Evolutionary conservation across 2,329 filamentous ascomycete genomes (phyloP).

Genomic region (Neonectria coccinea): DNA sequence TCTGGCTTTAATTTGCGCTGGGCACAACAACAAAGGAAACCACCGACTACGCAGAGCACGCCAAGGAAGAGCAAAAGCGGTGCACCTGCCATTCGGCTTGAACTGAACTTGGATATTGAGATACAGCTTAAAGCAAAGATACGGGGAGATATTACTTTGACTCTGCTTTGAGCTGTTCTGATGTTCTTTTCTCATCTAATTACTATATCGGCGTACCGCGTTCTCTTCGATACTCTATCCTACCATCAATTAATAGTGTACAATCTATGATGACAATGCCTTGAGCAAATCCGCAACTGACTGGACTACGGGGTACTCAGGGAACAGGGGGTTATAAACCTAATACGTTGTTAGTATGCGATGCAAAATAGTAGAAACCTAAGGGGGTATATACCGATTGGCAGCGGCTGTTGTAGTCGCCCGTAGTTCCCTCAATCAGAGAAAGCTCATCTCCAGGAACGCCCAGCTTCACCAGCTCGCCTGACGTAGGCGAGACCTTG

Average conservation of each 20-base stretch:
- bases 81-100: background rate
- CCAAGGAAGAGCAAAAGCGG: background rate
- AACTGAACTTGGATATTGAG: background rate
- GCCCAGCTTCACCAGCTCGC: slow-evolving; percentile 37
- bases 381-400: slow-evolving; percentile 32
- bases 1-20: background rate
- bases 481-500: slow-evolving; percentile 38
- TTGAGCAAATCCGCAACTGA: slow-evolving; percentile 14
- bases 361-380: background rate
- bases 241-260: background rate
- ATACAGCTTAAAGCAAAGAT: background rate
- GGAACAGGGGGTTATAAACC: slow-evolving; percentile 26
- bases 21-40: background rate
- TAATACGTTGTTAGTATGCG: slow-evolving; percentile 6
- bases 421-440: slow-evolving; percentile 11
- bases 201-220: background rate
- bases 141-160: background rate
- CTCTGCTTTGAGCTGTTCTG: background rate
- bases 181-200: background rate
- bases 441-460: slow-evolving; percentile 40
- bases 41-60: background rate
- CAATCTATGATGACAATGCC: background rate
- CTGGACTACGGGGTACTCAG: slow-evolving; percentile 26
- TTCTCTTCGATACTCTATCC: background rate
- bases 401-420: slow-evolving; percentile 36